Conservation (phyloP, 1,284 basidiomycete species). For the Athelia psychrophila region DNA sequence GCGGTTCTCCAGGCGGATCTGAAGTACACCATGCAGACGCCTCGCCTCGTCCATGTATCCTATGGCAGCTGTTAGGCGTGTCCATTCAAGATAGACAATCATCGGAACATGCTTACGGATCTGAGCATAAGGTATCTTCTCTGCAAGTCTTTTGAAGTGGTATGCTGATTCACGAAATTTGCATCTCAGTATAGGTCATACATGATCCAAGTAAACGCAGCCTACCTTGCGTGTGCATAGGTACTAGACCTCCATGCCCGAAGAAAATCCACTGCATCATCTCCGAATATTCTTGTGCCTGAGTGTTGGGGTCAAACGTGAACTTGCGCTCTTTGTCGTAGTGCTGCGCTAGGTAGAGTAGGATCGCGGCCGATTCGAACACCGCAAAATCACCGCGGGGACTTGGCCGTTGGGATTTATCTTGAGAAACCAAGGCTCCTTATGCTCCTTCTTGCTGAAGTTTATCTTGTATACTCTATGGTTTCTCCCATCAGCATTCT, state of each 20-base stretch:
- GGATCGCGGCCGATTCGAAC: slow-evolving; percentile 59
- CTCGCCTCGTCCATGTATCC: slow-evolving; percentile 51
- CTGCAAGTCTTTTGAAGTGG: slow-evolving; percentile 35
- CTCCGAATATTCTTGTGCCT: slow-evolving; percentile 44
- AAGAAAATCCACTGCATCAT: slow-evolving; percentile 3
- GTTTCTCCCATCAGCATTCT: background rate
- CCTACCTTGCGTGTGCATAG: slow-evolving; percentile 45
- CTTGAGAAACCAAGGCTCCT: slow-evolving; percentile 47
- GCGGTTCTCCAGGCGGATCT: slow-evolving; percentile 40
- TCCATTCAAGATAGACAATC: background rate
- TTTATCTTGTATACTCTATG: background rate
- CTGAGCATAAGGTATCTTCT: slow-evolving; percentile 36
- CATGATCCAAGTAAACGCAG: background rate
- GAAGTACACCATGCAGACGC: slow-evolving; percentile 51
- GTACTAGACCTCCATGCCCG: slow-evolving; percentile 36
- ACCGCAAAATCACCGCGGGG: slow-evolving; percentile 48
- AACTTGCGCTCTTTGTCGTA: slow-evolving; percentile 53
- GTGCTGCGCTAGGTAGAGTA: slow-evolving; percentile 54
- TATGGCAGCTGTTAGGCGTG: background rate
- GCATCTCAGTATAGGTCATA: background rate
- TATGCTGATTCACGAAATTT: slow-evolving; percentile 19
- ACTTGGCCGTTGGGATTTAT: slow-evolving; percentile 66
- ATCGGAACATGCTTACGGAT: slow-evolving; percentile 21
- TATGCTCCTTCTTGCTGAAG: slow-evolving; percentile 14
- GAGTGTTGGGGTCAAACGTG: slow-evolving; percentile 37